Base-by-base conservation (phyloP, 2,329 filamentous ascomycete genomes). In the Dothistroma pini region DNA sequence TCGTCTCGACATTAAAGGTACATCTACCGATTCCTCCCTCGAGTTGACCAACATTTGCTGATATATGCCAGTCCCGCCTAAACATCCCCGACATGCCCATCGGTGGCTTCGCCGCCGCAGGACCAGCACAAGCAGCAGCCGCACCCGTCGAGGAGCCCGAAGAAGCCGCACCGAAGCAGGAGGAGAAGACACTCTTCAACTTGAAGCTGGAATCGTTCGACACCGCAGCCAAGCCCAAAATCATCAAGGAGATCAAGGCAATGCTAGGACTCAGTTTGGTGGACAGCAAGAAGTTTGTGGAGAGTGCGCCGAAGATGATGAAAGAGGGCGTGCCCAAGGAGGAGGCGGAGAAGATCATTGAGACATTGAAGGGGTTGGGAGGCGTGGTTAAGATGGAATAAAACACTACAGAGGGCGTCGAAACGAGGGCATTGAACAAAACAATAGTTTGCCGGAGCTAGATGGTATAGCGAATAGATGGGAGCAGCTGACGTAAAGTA, bases 201-300 rank as follows among this genome's bases (percentile, higher is more conserved):
- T 80, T 99, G 68, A 97, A 97, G 83, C 87, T 99, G 66, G 84
- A 90, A 78, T 89, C 89, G 38, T 96, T 97, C 76, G 96, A 99
- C 57, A 84, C 92, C 31, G 84, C 80, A 55, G 82, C 93, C 67
- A 99, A 99, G 84, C 92, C 96, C 72, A 99, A 99, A 89, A 83
- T 99, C 72, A 99, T 99, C 85, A 99, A 99, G 86, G 95, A 99
- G 83, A 85, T 99, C 82, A 99, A 99, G 87, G 88, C 86, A 74
- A 84, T 99, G 86, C 83, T 99, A 63, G 95, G 95, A 49, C 80
- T 99, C 75, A 96, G 90, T 76, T 84, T 99, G 81, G 96, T 99
- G 70, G 95, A 99, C 80, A 96, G 91, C 81, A 99, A 99, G 89
- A 99, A 99, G 84, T 99, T 99, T 74, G 95, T 99, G 68, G 95